Conservation (phyloP, 352 stramenopile genomes). For the Phytophthora sp. region DNA sequence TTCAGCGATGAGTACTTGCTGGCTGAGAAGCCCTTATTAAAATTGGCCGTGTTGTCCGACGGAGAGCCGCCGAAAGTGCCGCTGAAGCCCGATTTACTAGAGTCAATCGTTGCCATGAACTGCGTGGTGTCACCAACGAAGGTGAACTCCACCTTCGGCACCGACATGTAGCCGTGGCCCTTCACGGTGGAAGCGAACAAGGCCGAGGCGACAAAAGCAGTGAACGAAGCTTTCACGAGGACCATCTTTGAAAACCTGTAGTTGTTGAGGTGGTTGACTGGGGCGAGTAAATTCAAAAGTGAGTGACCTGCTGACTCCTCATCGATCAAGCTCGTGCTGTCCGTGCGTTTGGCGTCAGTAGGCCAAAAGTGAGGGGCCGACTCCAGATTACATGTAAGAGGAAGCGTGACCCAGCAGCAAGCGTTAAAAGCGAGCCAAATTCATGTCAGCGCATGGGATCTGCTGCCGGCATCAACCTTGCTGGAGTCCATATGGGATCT, state of each 20-base stretch:
- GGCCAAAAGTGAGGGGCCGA: no score
- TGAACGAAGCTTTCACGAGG: conserved; percentile 22
- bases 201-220: conserved; percentile 16
- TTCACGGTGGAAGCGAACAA: conserved; percentile 29
- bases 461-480: conserved; percentile 11
- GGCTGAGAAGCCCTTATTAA: conserved; percentile 28
- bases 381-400: conserved; percentile 20
- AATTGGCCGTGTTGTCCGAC: conserved; percentile 30
- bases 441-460: conserved; percentile 26
- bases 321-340: conserved; percentile 13
- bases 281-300: conserved; percentile 31
- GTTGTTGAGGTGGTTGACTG: conserved; percentile 15
- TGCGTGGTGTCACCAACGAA: conserved; percentile 33
- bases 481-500: conserved; percentile 8
- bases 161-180: conserved; percentile 35
- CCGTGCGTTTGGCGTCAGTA: conserved; percentile 7
- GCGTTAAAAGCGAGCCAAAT: conserved; percentile 1
- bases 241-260: conserved; percentile 32
- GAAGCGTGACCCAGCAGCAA: not conserved
- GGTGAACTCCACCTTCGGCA: conserved; percentile 32
- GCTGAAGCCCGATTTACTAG: conserved; percentile 31
- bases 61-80: conserved; percentile 19
- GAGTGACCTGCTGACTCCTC: conserved; percentile 6
- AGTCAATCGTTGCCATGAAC: conserved; percentile 32
- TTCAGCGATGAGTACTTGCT: conserved; percentile 34